Conservation (phyloP, 371 early-diverging fungal genomes). For the Dichotomocladium elegans region DNA sequence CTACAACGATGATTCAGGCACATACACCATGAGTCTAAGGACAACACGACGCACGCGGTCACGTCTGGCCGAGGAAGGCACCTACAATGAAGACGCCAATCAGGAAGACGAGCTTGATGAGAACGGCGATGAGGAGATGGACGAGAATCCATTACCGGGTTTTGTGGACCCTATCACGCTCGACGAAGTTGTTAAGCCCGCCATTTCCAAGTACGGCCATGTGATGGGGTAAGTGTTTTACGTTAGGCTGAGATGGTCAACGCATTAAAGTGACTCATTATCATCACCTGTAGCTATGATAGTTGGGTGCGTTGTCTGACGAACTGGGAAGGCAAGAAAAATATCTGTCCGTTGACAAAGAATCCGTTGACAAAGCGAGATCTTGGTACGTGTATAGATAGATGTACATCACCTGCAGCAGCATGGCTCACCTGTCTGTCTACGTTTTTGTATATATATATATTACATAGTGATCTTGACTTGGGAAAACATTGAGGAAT, state of each 20-base stretch:
- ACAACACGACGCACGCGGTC: constrained; percentile 18
- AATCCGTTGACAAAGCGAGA: constrained; percentile 89
- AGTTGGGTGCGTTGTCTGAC: constrained; percentile 92
- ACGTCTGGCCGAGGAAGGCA: neutral
- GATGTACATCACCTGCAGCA: neutral
- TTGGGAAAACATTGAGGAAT: constrained; percentile 83
- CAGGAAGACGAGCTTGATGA: neutral
- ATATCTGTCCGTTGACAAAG: constrained; percentile 93
- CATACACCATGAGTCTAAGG: constrained; percentile 44
- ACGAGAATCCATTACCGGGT: constrained; percentile 80
- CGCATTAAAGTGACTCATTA: neutral
- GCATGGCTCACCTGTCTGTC: neutral
- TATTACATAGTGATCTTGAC: constrained; percentile 61
- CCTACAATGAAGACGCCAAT: neutral
- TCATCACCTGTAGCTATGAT: constrained; percentile 58
- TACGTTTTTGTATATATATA: neutral
- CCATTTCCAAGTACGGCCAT: constrained; percentile 94
- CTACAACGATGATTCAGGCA: constrained; percentile 55
- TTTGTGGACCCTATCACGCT: constrained; percentile 92
- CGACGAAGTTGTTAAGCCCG: constrained; percentile 87
- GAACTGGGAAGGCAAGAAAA: constrained; percentile 73
- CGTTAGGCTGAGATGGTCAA: neutral
- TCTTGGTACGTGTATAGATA: constrained; percentile 50
- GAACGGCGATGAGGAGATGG: neutral
- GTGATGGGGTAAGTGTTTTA: constrained; percentile 72